These are phyloP conservation scores for Sporothrix brunneoviolacea DNA, from an alignment of 2,329 filamentous ascomycete genomes.

Conservation along the genomic window DNA sequence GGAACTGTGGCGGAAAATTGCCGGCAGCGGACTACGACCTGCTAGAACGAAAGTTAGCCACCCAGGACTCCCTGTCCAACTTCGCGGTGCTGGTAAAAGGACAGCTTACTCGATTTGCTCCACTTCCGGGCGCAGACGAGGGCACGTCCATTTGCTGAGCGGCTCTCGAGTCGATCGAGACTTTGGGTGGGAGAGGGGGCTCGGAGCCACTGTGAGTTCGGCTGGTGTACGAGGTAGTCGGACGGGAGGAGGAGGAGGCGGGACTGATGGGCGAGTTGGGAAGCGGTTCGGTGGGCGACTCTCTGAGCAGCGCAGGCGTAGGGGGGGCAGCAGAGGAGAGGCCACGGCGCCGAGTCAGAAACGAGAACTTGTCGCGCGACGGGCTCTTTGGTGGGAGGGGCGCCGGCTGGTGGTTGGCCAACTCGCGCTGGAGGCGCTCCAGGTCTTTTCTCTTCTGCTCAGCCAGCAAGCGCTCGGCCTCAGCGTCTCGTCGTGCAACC, in stretches of 20 bases:
- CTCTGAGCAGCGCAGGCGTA: background rate
- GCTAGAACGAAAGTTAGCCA: too few relatives aligned
- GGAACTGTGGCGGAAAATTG: constrained; percentile 64
- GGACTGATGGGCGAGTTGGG: constrained; percentile 13
- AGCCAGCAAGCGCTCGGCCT: constrained; percentile 41
- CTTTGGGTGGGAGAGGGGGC: background rate
- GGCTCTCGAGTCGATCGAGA: too few relatives aligned
- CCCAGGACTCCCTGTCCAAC: too few relatives aligned
- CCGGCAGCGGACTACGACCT: constrained; percentile 57
- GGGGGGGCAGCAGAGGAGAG: constrained; percentile 5
- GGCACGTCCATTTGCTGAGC: constrained; percentile 60
- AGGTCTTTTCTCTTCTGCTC: constrained; percentile 45
- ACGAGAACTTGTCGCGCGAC: constrained; percentile 42
- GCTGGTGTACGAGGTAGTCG: constrained; percentile 27
- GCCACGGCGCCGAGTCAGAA: constrained; percentile 37
- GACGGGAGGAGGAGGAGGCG: constrained; percentile 26
- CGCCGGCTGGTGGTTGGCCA: constrained; percentile 30
- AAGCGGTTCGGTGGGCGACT: background rate
- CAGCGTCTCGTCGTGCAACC: constrained; percentile 37
- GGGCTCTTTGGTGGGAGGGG: constrained; percentile 29
- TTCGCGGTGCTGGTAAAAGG: too few relatives aligned
- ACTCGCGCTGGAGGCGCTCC: constrained; percentile 37
- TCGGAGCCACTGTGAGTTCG: constrained; percentile 24
- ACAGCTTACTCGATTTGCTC: constrained; percentile 43
- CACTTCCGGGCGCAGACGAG: constrained; percentile 71